Evolutionary conservation across 2,329 filamentous ascomycete species (phyloP).

Genomic region (Sarocladium oryzae): DNA sequence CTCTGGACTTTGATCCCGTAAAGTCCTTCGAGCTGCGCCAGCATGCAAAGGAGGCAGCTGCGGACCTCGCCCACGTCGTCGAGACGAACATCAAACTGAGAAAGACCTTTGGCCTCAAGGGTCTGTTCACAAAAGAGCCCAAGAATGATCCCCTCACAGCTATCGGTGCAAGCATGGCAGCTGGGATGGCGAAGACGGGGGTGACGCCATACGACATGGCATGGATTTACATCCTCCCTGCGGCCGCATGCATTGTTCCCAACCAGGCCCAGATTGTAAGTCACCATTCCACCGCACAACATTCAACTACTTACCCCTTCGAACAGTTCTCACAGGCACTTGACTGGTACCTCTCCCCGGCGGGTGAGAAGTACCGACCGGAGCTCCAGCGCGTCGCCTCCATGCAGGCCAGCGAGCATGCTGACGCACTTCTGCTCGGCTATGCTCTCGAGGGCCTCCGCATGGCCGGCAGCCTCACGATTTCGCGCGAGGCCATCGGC

Average conservation of each 20-base stretch:
- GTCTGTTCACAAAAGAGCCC: slow-evolving; percentile 42
- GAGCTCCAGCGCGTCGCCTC: slow-evolving; percentile 56
- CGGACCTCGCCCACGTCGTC: slow-evolving; percentile 54
- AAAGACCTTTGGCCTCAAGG: slow-evolving; percentile 28
- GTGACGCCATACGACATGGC: slow-evolving; percentile 59
- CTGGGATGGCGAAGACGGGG: slow-evolving; percentile 57
- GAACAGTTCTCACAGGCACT: slow-evolving; percentile 64
- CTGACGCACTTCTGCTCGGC: slow-evolving; percentile 57
- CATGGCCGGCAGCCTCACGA: slow-evolving; percentile 55
- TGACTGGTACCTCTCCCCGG: slow-evolving; percentile 62
- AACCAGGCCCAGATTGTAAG: slow-evolving; percentile 62
- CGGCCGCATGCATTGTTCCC: slow-evolving; percentile 59
- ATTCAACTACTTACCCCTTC: too few species aligned
- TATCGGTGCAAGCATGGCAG: slow-evolving; percentile 61
- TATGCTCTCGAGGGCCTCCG: slow-evolving; percentile 69
- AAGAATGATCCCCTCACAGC: slow-evolving; percentile 47
- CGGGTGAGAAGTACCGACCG: slow-evolving; percentile 48
- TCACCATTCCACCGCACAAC: too few species aligned
- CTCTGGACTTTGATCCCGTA: slow-evolving; percentile 59
- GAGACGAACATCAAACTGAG: slow-evolving; percentile 60
- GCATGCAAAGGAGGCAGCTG: slow-evolving; percentile 48
- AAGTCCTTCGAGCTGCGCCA: slow-evolving; percentile 60
- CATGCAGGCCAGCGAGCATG: slow-evolving; percentile 46
- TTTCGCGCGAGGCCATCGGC: slow-evolving; percentile 49
- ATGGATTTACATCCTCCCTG: slow-evolving; percentile 64